phyloP scores from a whole-genome alignment of 2,329 filamentous ascomycete genomes.

The Allantophomopsis lycopodina region DNA sequence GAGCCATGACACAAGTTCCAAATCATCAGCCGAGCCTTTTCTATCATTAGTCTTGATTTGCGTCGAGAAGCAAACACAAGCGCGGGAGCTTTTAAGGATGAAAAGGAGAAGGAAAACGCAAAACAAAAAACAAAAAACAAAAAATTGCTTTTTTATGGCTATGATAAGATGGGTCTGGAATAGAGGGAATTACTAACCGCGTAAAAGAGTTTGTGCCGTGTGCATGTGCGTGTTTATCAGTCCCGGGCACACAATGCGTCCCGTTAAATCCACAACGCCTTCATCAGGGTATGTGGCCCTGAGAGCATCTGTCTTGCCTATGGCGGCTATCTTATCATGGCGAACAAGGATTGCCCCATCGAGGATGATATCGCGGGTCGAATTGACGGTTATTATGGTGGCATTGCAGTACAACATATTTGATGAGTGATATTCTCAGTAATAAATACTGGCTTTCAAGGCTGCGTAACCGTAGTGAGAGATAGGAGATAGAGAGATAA shows the following conservation, averaged over 20 bases:
- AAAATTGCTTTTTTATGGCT: no score
- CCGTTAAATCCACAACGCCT: slow-evolving; percentile 20
- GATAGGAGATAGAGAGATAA: no score
- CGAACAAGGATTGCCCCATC: slow-evolving; percentile 30
- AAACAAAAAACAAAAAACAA: no score
- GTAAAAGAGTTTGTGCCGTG: slow-evolving; percentile 31
- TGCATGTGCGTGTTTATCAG: slow-evolving; percentile 36
- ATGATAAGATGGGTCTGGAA: neutral
- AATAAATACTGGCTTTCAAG: no score
- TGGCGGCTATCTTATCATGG: slow-evolving; percentile 23
- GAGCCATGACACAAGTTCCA: slow-evolving; percentile 34
- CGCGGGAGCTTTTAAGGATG: no score
- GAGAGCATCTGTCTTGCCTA: slow-evolving; percentile 25
- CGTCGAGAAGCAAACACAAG: no score
- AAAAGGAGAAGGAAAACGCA: no score
- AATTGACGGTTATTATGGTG: slow-evolving; percentile 36
- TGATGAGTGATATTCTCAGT: no score
- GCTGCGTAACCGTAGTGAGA: no score
- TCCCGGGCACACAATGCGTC: slow-evolving; percentile 32
- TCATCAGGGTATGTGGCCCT: slow-evolving; percentile 16
- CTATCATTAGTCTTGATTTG: neutral
- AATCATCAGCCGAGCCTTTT: slow-evolving; percentile 25
- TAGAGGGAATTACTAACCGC: slow-evolving; percentile 18
- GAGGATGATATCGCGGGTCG: slow-evolving; percentile 26
- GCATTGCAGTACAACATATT: slow-evolving; percentile 30